Evolutionary conservation across 768 basidiomycete species (phyloP).

Genomic region (Mycena vitilis): DNA sequence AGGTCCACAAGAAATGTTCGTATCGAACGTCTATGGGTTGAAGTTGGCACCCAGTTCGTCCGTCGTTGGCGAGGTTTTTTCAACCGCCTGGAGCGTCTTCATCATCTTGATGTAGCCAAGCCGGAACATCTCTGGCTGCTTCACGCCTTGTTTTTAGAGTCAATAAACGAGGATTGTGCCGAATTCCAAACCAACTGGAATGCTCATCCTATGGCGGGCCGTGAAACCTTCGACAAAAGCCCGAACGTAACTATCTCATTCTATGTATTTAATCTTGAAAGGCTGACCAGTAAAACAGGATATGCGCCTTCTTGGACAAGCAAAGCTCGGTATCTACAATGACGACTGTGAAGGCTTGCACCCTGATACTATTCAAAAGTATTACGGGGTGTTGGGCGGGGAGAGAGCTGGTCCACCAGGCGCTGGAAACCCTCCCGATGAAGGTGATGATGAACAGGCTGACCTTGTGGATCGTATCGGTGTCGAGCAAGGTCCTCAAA

Average conservation of each 20-base stretch:
- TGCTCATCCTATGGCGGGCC: background rate
- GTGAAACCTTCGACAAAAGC: background rate
- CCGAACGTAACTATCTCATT: background rate
- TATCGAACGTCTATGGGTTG: background rate
- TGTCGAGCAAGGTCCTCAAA: background rate
- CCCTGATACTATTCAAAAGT: conserved; percentile 31
- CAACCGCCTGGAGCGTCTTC: background rate
- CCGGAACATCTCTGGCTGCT: conserved; percentile 53
- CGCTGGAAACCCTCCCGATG: conserved; percentile 13
- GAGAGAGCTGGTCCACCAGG: background rate
- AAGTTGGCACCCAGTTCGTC: background rate
- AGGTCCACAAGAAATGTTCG: background rate
- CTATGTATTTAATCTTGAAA: background rate
- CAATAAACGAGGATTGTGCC: background rate
- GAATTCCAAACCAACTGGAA: background rate
- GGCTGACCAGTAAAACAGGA: conserved; percentile 20
- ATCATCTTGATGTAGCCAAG: background rate
- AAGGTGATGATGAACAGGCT: background rate
- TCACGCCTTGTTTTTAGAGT: conserved; percentile 43
- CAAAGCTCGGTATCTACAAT: conserved; percentile 11
- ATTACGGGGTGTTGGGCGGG: conserved; percentile 26
- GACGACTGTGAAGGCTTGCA: conserved; percentile 35
- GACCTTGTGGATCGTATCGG: background rate
- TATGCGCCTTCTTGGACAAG: conserved; percentile 34
- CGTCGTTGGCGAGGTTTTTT: background rate